Conservation (phyloP, 1,284 basidiomycete genomes). For the Moniliella sp. region DNA sequence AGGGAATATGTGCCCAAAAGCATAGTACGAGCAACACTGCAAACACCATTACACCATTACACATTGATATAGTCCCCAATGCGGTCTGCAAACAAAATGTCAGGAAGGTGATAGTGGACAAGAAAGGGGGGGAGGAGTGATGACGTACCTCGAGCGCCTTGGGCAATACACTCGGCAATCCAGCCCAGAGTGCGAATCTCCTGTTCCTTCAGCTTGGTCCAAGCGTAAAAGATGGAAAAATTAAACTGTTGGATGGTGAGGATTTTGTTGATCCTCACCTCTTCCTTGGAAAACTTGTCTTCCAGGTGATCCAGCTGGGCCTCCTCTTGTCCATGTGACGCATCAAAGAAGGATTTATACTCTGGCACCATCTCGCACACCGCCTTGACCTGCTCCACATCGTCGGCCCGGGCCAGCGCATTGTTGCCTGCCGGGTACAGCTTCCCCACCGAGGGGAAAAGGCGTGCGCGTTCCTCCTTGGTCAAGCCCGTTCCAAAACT, state of each 20-base stretch:
- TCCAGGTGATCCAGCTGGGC: slow-evolving; percentile 44
- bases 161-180: slow-evolving; percentile 54
- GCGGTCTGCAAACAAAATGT: no score
- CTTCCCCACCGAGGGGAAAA: slow-evolving; percentile 80
- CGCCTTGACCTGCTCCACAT: slow-evolving; percentile 71
- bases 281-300: slow-evolving; percentile 81
- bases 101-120: no score
- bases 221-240: slow-evolving; percentile 28
- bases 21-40: no score
- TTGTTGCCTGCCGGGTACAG: slow-evolving; percentile 93
- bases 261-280: slow-evolving; percentile 41
- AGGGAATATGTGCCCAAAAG: no score
- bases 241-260: slow-evolving; percentile 32
- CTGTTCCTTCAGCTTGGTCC: slow-evolving; percentile 66
- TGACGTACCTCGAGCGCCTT: slow-evolving; percentile 18
- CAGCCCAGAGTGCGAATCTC: slow-evolving; percentile 90
- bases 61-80: no score
- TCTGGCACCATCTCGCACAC: slow-evolving; percentile 72
- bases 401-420: slow-evolving; percentile 73
- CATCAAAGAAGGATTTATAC: slow-evolving; percentile 70
- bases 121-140: no score
- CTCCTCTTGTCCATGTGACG: slow-evolving; percentile 7
- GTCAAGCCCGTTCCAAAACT: slow-evolving; percentile 83
- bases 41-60: no score
- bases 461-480: slow-evolving; percentile 78